phyloP scores from a whole-genome alignment of 257 asterid genomes.

The Echium plantagineum region DNA sequence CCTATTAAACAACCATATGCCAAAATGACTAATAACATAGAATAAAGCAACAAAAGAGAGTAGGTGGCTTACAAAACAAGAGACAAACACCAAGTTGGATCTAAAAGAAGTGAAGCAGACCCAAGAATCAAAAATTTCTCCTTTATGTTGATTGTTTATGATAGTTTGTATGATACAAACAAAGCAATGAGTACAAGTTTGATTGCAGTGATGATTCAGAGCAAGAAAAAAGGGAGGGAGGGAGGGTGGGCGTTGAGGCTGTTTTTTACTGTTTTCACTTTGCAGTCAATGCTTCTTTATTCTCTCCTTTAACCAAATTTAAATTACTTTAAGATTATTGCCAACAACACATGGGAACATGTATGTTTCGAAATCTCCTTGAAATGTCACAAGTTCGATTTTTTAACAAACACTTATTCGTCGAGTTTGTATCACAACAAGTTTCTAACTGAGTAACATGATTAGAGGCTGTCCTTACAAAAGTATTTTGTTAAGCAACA shows the following conservation, averaged over 20 bases:
- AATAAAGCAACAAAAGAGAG: background rate
- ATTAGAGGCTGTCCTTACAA: too few relatives aligned
- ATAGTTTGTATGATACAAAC: background rate
- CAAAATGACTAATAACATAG: too few relatives aligned
- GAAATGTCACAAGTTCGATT: too few relatives aligned
- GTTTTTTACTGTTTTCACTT: background rate
- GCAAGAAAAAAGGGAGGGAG: too few relatives aligned
- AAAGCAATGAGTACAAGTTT: background rate
- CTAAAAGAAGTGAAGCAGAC: background rate
- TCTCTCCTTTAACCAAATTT: too few relatives aligned
- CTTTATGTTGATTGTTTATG: background rate
- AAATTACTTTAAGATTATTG: too few relatives aligned
- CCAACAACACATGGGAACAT: too few relatives aligned
- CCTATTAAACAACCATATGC: background rate
- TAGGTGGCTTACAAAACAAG: background rate
- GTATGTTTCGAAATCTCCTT: too few relatives aligned
- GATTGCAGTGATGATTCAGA: background rate
- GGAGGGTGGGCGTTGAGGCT: background rate
- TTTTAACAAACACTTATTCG: too few relatives aligned
- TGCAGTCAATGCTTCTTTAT: background rate
- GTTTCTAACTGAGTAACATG: too few relatives aligned
- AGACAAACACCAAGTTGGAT: background rate
- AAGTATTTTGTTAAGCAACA: too few relatives aligned
- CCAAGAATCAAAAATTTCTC: background rate
- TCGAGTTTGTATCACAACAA: too few relatives aligned